A percentile compares a stretch with the other conserved stretches of the same genome.
Evolutionary conservation across 176 grass and related monocot genomes (phyloP).

Genomic region (Elaeis guineensis): DNA sequence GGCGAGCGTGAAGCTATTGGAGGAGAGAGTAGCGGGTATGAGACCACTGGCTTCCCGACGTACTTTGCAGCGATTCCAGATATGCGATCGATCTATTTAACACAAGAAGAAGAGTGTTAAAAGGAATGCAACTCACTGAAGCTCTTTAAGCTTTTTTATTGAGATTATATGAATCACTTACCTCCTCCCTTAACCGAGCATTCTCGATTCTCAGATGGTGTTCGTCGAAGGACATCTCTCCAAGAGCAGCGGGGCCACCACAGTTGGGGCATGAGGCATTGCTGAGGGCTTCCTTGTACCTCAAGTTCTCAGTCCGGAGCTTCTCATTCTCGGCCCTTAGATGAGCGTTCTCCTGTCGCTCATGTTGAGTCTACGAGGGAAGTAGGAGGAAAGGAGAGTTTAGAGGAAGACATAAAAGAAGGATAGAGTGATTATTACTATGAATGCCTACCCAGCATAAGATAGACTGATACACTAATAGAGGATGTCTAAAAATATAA

Average conservation of each 20-base stretch:
- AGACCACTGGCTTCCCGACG: conserved; percentile 80
- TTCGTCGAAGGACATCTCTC: conserved; percentile 96
- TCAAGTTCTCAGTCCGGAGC: conserved; percentile 64
- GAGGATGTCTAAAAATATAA: no score
- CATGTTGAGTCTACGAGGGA: conserved; percentile 51
- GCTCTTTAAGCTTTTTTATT: no score
- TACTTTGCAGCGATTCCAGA: conserved; percentile 95
- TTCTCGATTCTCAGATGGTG: conserved; percentile 83
- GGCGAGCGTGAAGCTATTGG: conserved; percentile 30
- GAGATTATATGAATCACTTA: neutral
- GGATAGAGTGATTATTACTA: conserved; percentile 2
- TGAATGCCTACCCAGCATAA: no score
- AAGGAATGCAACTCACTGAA: no score
- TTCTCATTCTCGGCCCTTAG: conserved; percentile 81
- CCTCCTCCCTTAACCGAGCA: conserved; percentile 60
- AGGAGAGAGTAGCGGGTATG: conserved; percentile 69
- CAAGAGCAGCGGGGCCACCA: conserved; percentile 58
- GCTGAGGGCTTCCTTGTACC: conserved; percentile 69
- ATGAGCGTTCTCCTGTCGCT: conserved; percentile 59
- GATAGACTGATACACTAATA: no score
- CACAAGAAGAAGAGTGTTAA: no score
- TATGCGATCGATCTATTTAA: conserved; percentile 70
- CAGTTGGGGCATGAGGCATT: conserved; percentile 79
- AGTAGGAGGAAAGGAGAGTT: neutral
- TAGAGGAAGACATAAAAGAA: neutral